Percentiles rank a stretch among this genome's conserved stretches.
These are phyloP conservation scores for Teratosphaeriaceae sp. DNA, from an alignment of 2,329 filamentous ascomycete genomes.

Conservation along the genomic window DNA sequence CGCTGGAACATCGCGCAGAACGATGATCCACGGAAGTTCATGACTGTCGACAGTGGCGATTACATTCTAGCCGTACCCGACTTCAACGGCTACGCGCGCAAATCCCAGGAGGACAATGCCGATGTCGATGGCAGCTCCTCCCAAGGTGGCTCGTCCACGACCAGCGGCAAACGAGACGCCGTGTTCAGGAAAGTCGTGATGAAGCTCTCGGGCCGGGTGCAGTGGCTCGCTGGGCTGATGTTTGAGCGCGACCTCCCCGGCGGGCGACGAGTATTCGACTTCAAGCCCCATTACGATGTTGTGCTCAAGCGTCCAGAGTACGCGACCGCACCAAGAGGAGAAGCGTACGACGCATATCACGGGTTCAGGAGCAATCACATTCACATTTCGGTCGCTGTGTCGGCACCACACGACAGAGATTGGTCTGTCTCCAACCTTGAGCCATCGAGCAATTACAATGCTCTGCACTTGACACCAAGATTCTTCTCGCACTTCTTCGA, in stretches of 20 bases:
- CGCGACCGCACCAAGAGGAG: constrained; percentile 50
- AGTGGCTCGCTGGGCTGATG: constrained; percentile 83
- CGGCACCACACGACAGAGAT: constrained; percentile 78
- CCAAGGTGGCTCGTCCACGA: constrained; percentile 52
- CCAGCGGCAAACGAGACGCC: constrained; percentile 62
- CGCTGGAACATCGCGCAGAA: constrained; percentile 77
- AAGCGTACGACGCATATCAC: constrained; percentile 80
- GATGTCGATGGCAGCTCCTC: constrained; percentile 52
- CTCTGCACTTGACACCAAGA: constrained; percentile 84
- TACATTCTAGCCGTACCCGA: constrained; percentile 93
- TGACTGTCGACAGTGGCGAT: constrained; percentile 92
- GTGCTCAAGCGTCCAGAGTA: constrained; percentile 74
- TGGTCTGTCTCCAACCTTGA: constrained; percentile 72
- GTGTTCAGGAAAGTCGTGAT: constrained; percentile 97
- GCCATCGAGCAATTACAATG: constrained; percentile 87
- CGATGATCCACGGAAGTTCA: constrained; percentile 84
- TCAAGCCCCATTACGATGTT: constrained; percentile 88
- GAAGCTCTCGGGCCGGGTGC: constrained; percentile 95
- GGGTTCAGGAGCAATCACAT: constrained; percentile 98
- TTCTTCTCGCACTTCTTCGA: constrained; percentile 98
- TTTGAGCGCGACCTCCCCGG: constrained; percentile 78
- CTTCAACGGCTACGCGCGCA: constrained; percentile 78
- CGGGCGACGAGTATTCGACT: constrained; percentile 73
- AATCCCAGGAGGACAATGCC: constrained; percentile 43
- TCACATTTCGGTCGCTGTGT: constrained; percentile 85